Conservation (phyloP, 129 eudicot genomes). For the Logfia minima region DNA sequence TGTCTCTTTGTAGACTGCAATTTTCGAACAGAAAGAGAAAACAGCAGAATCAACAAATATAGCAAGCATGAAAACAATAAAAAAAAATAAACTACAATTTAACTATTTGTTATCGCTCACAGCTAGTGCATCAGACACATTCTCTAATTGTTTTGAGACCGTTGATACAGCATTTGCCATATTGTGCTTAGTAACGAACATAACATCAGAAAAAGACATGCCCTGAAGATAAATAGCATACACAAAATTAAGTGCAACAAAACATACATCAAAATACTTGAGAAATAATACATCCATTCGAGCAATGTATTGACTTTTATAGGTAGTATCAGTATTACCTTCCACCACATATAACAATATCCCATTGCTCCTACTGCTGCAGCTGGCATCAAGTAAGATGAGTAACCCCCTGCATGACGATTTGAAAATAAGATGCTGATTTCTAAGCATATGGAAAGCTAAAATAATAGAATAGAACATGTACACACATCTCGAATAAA, state of each 20-base stretch:
- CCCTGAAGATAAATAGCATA: slow-evolving; percentile 45
- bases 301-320: background rate
- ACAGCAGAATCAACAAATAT: slow-evolving; percentile 9
- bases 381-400: slow-evolving; percentile 87
- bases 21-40: slow-evolving; percentile 7
- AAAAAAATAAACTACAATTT: background rate
- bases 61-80: background rate
- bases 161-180: slow-evolving; percentile 90
- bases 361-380: slow-evolving; percentile 95
- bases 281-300: background rate
- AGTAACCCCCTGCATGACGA: slow-evolving; percentile 47
- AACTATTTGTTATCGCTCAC: slow-evolving; percentile 44
- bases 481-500: background rate
- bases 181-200: slow-evolving; percentile 88
- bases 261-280: background rate
- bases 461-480: background rate
- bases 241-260: background rate
- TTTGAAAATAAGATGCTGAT: slow-evolving; percentile 1
- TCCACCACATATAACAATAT: slow-evolving; percentile 97
- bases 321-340: slow-evolving; percentile 41
- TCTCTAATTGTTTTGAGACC: slow-evolving; percentile 85
- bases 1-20: slow-evolving; percentile 76
- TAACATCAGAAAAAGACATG: slow-evolving; percentile 78
- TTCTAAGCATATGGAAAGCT: slow-evolving; percentile 9
- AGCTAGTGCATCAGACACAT: slow-evolving; percentile 71